phyloP scores from a whole-genome alignment of 2,329 filamentous ascomycete species.

The Ascochyta koolunga region DNA sequence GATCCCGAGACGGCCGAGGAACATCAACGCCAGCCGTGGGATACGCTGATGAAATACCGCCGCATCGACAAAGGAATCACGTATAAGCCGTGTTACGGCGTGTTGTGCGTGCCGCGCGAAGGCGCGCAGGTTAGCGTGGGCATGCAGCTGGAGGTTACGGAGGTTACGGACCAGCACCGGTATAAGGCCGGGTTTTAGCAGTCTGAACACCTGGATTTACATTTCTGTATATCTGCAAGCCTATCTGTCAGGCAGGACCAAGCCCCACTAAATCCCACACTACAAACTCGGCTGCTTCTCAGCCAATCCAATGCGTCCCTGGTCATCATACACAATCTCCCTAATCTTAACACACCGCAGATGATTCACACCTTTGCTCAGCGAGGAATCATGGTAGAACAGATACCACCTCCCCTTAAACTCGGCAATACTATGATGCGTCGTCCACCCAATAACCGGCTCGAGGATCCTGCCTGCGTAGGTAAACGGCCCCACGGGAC shows the following conservation, averaged over 20 bases:
- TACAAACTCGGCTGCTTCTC: constrained; percentile 39
- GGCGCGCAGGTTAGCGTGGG: constrained; percentile 64
- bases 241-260: too few relatives aligned
- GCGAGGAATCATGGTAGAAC: constrained; percentile 76
- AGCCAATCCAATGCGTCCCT: constrained; percentile 63
- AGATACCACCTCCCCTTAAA: constrained; percentile 74
- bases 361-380: constrained; percentile 73
- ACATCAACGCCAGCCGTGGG: constrained; percentile 66
- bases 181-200: constrained; percentile 54
- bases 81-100: constrained; percentile 71
- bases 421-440: constrained; percentile 79
- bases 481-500: constrained; percentile 73
- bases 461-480: constrained; percentile 75
- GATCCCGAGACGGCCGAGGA: constrained; percentile 66
- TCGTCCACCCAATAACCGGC: constrained; percentile 81
- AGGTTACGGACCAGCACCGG: constrained; percentile 63
- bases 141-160: constrained; percentile 63
- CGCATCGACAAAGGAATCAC: constrained; percentile 65
- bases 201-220: too few relatives aligned
- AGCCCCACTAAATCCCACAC: too few relatives aligned
- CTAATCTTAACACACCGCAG: constrained; percentile 74
- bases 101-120: constrained; percentile 66
- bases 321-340: constrained; percentile 74
- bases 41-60: constrained; percentile 65
- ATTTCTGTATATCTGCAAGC: too few relatives aligned